These are phyloP conservation scores for Agastache rugosa DNA, from an alignment of 257 asterid species.

Conservation along the genomic window DNA sequence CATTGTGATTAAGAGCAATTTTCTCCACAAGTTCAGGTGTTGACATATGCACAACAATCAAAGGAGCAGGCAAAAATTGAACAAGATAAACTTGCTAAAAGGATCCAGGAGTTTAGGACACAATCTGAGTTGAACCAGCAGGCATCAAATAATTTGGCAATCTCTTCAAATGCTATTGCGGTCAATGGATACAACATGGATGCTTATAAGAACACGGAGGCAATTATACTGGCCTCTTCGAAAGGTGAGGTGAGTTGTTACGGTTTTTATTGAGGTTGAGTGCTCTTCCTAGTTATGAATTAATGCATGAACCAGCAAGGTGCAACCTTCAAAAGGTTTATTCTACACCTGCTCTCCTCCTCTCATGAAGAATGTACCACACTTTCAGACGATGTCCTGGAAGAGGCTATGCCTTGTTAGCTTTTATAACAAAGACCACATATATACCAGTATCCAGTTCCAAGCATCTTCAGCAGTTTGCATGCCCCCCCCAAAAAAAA, in stretches of 20 bases:
- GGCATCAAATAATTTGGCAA: slow-evolving; percentile 64
- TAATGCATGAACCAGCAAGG: slow-evolving; percentile 16
- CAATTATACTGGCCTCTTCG: slow-evolving; percentile 73
- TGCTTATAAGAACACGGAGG: slow-evolving; percentile 71
- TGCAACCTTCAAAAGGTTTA: slow-evolving; percentile 8
- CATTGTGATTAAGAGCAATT: slow-evolving; percentile 23
- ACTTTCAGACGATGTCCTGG: not conserved
- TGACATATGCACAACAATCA: slow-evolving; percentile 96
- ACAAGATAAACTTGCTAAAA: slow-evolving; percentile 93
- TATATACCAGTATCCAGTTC: not conserved
- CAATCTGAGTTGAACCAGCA: slow-evolving; percentile 77
- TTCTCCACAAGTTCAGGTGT: slow-evolving; percentile 60
- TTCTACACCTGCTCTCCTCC: not conserved
- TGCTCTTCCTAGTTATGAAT: slow-evolving; percentile 25
- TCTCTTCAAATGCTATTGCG: slow-evolving; percentile 64
- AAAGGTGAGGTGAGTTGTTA: slow-evolving; percentile 82
- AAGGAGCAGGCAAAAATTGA: slow-evolving; percentile 89
- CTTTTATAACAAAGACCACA: not conserved
- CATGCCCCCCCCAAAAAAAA: not conserved
- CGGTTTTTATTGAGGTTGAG: slow-evolving; percentile 29
- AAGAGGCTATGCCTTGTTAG: slow-evolving; percentile 21
- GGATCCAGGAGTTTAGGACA: slow-evolving; percentile 97
- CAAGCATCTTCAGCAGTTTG: slow-evolving; percentile 23
- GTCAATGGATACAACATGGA: slow-evolving; percentile 67
- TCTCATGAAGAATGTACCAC: not conserved